Evolutionary conservation across 2,329 filamentous ascomycete species (phyloP), one percentile per base, ranked within the genome.

Genomic region (Claviceps cyperi): DNA sequence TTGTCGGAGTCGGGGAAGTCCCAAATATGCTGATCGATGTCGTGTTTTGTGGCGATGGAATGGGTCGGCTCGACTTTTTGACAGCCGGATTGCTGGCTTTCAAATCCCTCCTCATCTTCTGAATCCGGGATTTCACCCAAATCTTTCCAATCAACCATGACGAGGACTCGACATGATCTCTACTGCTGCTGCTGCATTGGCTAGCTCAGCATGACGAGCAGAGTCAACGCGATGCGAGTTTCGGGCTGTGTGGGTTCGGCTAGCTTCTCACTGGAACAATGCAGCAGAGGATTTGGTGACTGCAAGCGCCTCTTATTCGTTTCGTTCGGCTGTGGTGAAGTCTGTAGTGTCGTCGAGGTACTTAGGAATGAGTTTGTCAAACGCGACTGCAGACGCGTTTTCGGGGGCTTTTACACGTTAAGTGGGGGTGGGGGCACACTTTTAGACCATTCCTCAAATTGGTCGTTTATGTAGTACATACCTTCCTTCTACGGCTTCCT

Each of bases 101-200:
- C 69, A 53, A 68, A 69, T 49, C 59, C 67, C 55, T 63, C 65
- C 46, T 74, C 71, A 51, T 73, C 72, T 57, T 75, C 72, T 53
- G 72, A 75, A 60, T 74, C 72, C 51, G 72, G 72, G 55, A 75
- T 66, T 59, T 72, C 70, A 58, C 72, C 72, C 60, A 70, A 59
- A 57, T 71, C 69, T 66, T 68, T 74, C 72, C 72, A 75, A 55
- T 67, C 68, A 51, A 60, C 63, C 72, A 74, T 74, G 56, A 46
- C 62, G 50, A 49, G 50, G 50, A 39, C 48, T 50, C 53, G 47
- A 58, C 60, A 64, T 66, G 54, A 55, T 64, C 50, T 55, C 54
- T 51, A 56, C 24, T 36, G 36, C 32, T 21, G 39, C 38, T 32
- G 48, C 21, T 24, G 32, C 43, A 45, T 45, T 40, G 45, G 41